phyloP scores from a whole-genome alignment of 2,329 filamentous ascomycete genomes.

The Alternaria consortialis region DNA sequence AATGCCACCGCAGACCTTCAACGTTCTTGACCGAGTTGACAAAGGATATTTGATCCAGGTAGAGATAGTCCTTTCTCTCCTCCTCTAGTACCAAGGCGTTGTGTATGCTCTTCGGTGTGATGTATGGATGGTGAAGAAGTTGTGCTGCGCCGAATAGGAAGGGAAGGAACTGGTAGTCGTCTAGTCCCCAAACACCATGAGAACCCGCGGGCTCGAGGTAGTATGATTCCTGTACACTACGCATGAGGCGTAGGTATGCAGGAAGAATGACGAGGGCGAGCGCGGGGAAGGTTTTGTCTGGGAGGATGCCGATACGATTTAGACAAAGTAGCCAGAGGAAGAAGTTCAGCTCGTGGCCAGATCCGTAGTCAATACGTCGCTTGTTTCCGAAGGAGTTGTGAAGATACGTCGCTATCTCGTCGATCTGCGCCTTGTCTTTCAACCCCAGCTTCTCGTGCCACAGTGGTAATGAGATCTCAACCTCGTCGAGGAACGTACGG shows the following conservation, averaged over 20 bases:
- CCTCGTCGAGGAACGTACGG: conserved; percentile 77
- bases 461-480: conserved; percentile 55
- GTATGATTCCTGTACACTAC: conserved; percentile 86
- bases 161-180: conserved; percentile 64
- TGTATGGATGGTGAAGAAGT: conserved; percentile 71
- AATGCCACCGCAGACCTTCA: conserved; percentile 93
- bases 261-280: conserved; percentile 81
- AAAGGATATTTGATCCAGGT: conserved; percentile 90
- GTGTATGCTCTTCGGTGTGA: conserved; percentile 72
- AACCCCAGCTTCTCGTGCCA: conserved; percentile 74
- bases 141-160: conserved; percentile 62
- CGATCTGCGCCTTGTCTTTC: conserved; percentile 61
- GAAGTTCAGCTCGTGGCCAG: conserved; percentile 97
- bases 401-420: conserved; percentile 82
- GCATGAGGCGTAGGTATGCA: conserved; percentile 87
- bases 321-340: conserved; percentile 96
- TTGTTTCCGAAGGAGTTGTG: conserved; percentile 85
- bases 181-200: conserved; percentile 63
- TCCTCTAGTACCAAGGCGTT: conserved; percentile 88
- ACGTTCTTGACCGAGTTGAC: conserved; percentile 98
- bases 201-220: conserved; percentile 83
- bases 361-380: conserved; percentile 87
- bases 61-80: conserved; percentile 82
- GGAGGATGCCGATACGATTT: conserved; percentile 76
- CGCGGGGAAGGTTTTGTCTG: conserved; percentile 72